These are phyloP conservation scores for Cucurbitaria berberidis DNA, from an alignment of 2,329 filamentous ascomycete genomes.

Conservation along the genomic window DNA sequence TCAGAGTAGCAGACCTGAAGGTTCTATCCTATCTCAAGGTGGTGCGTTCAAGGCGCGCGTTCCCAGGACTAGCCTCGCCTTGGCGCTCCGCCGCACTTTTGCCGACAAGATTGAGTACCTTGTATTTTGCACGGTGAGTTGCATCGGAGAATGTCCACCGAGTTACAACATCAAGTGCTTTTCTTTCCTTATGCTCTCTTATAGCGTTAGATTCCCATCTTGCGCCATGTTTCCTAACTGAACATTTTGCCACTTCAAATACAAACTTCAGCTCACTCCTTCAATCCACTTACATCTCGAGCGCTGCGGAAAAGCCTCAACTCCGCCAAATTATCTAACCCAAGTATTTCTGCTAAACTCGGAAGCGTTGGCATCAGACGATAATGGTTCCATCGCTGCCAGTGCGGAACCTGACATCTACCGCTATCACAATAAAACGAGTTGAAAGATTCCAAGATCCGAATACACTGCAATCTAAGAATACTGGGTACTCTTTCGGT, in stretches of 20 bases:
- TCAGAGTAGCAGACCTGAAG: too few species aligned
- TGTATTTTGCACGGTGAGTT: too few species aligned
- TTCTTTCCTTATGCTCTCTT: neutral
- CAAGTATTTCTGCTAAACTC: neutral
- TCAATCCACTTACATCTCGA: neutral
- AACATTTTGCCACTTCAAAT: neutral
- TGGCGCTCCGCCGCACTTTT: neutral
- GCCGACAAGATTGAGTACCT: neutral
- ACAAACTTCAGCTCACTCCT: neutral
- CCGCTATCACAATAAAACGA: constrained; percentile 72
- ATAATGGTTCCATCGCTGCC: constrained; percentile 60
- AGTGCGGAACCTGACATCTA: constrained; percentile 81
- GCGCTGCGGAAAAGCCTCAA: neutral
- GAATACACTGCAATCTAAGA: constrained; percentile 49
- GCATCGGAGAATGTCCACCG: too few species aligned
- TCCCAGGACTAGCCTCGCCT: neutral
- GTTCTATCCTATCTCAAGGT: too few species aligned
- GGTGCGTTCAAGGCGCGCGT: neutral
- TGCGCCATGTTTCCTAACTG: neutral
- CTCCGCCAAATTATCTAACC: neutral
- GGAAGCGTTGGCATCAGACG: neutral
- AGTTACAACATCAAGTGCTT: neutral
- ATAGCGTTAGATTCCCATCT: neutral
- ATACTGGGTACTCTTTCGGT: constrained; percentile 41
- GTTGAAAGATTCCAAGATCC: constrained; percentile 74